Evolutionary conservation across 345 rosid genomes (phyloP).

Genomic region (Sisymbrium irio): DNA sequence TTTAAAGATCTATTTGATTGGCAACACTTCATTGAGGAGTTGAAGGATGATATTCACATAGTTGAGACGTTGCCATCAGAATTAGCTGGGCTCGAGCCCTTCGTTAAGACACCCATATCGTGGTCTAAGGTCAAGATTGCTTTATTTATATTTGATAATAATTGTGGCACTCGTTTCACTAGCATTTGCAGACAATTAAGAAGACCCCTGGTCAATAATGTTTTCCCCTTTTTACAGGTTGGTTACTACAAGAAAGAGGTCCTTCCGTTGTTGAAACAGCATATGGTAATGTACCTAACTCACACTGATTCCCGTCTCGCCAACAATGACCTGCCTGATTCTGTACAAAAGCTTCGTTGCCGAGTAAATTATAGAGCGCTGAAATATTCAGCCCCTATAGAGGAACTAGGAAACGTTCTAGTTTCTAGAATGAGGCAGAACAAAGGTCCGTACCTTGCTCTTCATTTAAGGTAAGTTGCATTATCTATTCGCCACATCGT

Average conservation of each 20-base stretch:
- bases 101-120: conserved; percentile 81
- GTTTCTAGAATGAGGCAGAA: conserved; percentile 73
- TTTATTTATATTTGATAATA: conserved; percentile 5
- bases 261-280: conserved; percentile 75
- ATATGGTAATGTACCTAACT: conserved; percentile 78
- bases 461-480: conserved; percentile 75
- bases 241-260: conserved; percentile 79
- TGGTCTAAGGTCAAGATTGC: conserved; percentile 78
- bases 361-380: conserved; percentile 81
- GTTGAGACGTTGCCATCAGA: conserved; percentile 73
- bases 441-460: conserved; percentile 87
- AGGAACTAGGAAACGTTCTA: conserved; percentile 69
- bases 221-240: conserved; percentile 46
- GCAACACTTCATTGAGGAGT: conserved; percentile 75
- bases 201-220: not conserved
- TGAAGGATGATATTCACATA: conserved; percentile 79
- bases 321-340: conserved; percentile 65
- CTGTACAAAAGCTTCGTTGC: conserved; percentile 85
- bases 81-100: conserved; percentile 57
- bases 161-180: not conserved
- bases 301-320: conserved; percentile 95
- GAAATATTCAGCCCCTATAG: conserved; percentile 79
- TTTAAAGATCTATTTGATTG: conserved; percentile 95
- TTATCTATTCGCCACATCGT: not conserved
- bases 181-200: not conserved